Conservation (phyloP, 108 stramenopile genomes). For the Epithemia pelagica region DNA sequence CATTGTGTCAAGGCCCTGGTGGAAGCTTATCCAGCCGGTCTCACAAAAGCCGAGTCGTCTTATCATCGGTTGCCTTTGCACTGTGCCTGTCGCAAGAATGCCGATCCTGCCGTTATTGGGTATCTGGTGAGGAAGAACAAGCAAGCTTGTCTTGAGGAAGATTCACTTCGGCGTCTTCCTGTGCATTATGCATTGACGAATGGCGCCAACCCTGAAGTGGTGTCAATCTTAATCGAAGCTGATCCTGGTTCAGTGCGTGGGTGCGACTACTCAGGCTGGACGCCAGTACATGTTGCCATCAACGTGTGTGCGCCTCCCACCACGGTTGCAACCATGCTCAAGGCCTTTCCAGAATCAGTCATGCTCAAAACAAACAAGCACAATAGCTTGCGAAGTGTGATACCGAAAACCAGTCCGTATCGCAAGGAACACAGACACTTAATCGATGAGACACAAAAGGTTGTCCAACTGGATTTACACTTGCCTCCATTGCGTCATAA, state of each 20-base stretch:
- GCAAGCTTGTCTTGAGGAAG: not conserved
- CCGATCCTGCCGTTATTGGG: conserved; percentile 39
- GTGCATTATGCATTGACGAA: conserved; percentile 9
- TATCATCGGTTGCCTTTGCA: conserved; percentile 63
- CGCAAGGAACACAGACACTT: too few relatives aligned
- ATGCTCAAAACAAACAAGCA: not conserved
- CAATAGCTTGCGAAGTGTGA: too few relatives aligned
- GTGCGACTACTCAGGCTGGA: conserved; percentile 1
- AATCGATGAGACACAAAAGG: too few relatives aligned
- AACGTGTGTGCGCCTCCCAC: not conserved
- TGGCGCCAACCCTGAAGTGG: not conserved
- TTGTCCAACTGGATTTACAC: too few relatives aligned
- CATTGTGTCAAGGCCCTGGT: conserved; percentile 21
- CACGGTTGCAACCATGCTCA: not conserved
- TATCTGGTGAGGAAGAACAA: conserved; percentile 15
- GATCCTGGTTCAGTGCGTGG: not conserved
- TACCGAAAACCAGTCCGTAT: too few relatives aligned
- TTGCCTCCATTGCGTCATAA: too few relatives aligned
- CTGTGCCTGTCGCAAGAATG: conserved; percentile 69
- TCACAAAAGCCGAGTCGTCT: conserved; percentile 41
- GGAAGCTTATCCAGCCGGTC: conserved; percentile 39
- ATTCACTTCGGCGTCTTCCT: not conserved
- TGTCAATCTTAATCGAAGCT: not conserved
- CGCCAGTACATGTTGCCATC: conserved; percentile 4
- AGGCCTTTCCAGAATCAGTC: not conserved